These are phyloP conservation scores for Purpureocillium takamizusanense DNA, from an alignment of 2,329 filamentous ascomycete genomes.

Conservation along the genomic window DNA sequence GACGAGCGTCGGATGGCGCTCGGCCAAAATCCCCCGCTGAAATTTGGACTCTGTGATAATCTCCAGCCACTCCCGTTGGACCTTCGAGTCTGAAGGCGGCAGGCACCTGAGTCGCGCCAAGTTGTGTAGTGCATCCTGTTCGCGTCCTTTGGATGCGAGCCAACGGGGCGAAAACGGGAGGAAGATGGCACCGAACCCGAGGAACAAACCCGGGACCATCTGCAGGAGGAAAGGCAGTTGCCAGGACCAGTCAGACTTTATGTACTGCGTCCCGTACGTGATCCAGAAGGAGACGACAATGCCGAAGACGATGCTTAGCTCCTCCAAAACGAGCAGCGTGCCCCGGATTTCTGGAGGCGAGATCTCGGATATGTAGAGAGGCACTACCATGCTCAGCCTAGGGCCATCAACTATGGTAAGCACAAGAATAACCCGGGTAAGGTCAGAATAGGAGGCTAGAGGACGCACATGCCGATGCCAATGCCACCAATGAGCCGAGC, in stretches of 20 bases:
- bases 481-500: constrained; percentile 33
- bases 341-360: constrained; percentile 39
- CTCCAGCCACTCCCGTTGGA: constrained; percentile 15
- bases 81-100: constrained; percentile 10
- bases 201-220: constrained; percentile 15
- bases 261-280: constrained; percentile 18
- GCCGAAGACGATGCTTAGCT: constrained; percentile 21
- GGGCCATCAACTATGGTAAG: too few species aligned
- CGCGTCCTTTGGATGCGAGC: constrained; percentile 15
- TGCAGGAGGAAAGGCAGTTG: constrained; percentile 19
- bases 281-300: constrained; percentile 22
- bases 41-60: constrained; percentile 16
- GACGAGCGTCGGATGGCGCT: constrained; percentile 23
- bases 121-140: constrained; percentile 13
- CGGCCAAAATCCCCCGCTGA: constrained; percentile 16
- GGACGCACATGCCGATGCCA: constrained; percentile 27
- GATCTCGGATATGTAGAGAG: constrained; percentile 35
- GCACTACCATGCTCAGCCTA: constrained; percentile 23
- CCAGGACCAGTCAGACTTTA: constrained; percentile 16
- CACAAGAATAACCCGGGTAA: too few species aligned
- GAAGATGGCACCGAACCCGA: constrained; percentile 14
- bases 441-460: too few species aligned
- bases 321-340: constrained; percentile 32
- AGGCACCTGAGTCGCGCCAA: constrained; percentile 14
- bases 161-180: constrained; percentile 18